A percentile compares a stretch with the other conserved stretches of the same genome.
phyloP scores from a whole-genome alignment of 805 yeast genomes.

The Metschnikowia lachancei region DNA sequence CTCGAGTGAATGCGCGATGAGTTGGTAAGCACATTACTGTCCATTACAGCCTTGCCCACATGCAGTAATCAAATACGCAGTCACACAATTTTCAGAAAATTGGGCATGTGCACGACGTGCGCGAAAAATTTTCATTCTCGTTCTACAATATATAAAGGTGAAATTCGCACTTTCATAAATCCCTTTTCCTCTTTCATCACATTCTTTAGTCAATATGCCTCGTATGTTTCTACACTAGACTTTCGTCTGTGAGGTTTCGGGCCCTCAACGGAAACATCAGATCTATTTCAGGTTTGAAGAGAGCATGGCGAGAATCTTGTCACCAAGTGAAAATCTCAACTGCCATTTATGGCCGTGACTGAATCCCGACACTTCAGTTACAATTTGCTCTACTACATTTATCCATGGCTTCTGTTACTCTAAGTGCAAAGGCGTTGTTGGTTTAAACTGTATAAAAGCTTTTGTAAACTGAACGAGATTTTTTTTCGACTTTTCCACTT shows the following conservation, averaged over 20 bases:
- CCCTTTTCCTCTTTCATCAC: constrained; percentile 2
- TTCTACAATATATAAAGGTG: constrained; percentile 4
- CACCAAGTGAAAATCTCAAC: neutral
- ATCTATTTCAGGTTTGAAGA: constrained; percentile 1
- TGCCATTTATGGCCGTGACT: constrained; percentile 46
- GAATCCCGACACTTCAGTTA: constrained; percentile 90
- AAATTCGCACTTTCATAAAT: neutral
- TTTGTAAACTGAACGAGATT: constrained; percentile 8
- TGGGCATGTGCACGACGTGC: constrained; percentile 8
- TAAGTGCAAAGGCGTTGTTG: neutral
- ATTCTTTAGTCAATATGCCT: constrained; percentile 50
- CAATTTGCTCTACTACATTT: constrained; percentile 25
- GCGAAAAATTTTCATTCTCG: constrained; percentile 12
- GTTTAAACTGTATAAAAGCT: constrained; percentile 1
- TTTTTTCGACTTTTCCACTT: neutral
- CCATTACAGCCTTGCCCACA: neutral
- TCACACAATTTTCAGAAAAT: neutral
- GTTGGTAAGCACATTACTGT: neutral
- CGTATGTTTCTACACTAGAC: constrained; percentile 45
- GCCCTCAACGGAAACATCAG: constrained; percentile 48
- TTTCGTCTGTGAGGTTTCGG: constrained; percentile 57
- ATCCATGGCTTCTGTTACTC: neutral
- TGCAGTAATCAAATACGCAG: neutral
- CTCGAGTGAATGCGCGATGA: neutral
- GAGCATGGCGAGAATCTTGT: constrained; percentile 6